Evolutionary conservation across 331 rosid genomes (phyloP).

Genomic region (Rosa hybrid): DNA sequence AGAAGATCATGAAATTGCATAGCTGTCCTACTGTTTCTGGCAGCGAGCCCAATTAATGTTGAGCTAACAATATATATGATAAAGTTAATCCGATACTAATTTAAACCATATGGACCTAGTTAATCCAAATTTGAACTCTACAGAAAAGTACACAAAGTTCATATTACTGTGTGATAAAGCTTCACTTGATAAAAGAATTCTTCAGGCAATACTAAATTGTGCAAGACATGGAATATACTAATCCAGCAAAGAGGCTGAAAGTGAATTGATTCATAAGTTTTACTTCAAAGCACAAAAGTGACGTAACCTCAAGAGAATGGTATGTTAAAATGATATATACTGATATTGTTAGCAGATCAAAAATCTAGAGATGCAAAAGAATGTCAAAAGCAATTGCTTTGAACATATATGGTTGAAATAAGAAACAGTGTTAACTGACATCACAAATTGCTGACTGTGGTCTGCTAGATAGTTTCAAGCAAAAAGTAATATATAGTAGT

Average conservation of each 20-base stretch:
- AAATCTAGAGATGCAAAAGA: conserved; percentile 5
- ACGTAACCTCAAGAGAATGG: background rate
- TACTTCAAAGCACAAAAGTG: background rate
- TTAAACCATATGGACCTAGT: background rate
- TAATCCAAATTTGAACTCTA: background rate
- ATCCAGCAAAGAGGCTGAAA: background rate
- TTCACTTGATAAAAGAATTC: background rate
- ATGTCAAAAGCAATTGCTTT: background rate
- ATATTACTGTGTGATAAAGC: background rate
- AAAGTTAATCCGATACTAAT: background rate
- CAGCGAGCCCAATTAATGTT: background rate
- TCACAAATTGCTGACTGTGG: background rate
- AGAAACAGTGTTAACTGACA: background rate
- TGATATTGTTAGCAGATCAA: background rate
- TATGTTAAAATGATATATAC: background rate
- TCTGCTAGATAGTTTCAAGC: background rate
- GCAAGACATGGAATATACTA: background rate
- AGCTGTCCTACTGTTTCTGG: background rate
- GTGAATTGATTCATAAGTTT: background rate
- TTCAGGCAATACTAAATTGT: background rate
- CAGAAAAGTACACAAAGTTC: background rate
- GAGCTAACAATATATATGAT: background rate
- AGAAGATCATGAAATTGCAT: background rate
- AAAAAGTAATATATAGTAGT: background rate
- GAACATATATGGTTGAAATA: background rate